Conservation (phyloP, 345 rosid genomes). For the Barbarea vulgaris region DNA sequence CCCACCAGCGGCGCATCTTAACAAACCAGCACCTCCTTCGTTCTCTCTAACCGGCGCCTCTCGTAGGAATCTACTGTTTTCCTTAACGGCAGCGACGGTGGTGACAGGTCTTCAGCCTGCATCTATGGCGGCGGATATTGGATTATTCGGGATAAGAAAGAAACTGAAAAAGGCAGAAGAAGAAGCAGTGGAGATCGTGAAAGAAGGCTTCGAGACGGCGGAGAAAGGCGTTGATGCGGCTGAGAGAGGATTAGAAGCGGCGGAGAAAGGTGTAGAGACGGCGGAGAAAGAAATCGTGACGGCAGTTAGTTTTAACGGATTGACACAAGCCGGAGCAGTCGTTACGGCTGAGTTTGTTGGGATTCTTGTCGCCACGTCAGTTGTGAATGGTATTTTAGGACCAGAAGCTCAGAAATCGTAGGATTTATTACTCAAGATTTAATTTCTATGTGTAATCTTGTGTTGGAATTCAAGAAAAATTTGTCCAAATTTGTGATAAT, state of each 20-base stretch:
- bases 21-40: constrained; percentile 34
- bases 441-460: not conserved
- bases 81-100: constrained; percentile 57
- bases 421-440: not conserved
- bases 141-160: constrained; percentile 77
- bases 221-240: constrained; percentile 61
- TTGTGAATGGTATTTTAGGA: constrained; percentile 81
- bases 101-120: constrained; percentile 39
- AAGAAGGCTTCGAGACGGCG: constrained; percentile 65
- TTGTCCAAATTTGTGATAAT: constrained; percentile 9
- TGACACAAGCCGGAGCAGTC: constrained; percentile 82
- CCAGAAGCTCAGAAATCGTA: constrained; percentile 58
- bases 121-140: constrained; percentile 63
- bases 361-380: constrained; percentile 64
- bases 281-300: constrained; percentile 58
- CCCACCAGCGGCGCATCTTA: constrained; percentile 35
- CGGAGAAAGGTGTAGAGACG: constrained; percentile 61
- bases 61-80: constrained; percentile 61
- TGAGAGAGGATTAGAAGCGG: constrained; percentile 62
- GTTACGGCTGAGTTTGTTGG: constrained; percentile 77
- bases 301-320: constrained; percentile 60
- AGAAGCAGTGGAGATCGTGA: constrained; percentile 71
- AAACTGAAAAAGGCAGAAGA: constrained; percentile 72
- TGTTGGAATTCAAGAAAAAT: not conserved
- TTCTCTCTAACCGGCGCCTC: constrained; percentile 26